Conservation (phyloP, 257 asterid genomes). For the Solanum arcanum region DNA sequence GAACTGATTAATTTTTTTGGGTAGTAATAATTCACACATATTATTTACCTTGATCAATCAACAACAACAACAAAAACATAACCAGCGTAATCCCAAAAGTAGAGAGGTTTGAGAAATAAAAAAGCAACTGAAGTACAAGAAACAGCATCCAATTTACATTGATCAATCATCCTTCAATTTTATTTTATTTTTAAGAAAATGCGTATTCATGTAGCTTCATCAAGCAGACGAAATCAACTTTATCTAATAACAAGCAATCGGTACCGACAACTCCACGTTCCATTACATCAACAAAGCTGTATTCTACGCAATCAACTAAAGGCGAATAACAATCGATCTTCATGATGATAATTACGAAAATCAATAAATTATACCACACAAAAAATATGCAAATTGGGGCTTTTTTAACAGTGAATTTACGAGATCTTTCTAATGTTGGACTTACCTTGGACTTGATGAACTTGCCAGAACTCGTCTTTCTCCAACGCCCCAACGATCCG, state of each 20-base stretch:
- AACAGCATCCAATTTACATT: neutral
- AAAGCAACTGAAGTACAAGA: neutral
- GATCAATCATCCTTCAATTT: neutral
- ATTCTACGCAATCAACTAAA: neutral
- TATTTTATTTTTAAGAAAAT: neutral
- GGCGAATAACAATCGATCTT: neutral
- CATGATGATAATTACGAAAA: neutral
- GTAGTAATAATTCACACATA: neutral
- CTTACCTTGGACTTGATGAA: slow-evolving; percentile 30
- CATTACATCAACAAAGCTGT: neutral
- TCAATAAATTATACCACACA: neutral
- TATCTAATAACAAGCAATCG: neutral
- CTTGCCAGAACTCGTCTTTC: neutral
- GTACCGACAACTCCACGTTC: neutral
- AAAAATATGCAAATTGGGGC: neutral
- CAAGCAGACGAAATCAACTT: neutral
- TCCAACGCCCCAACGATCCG: neutral
- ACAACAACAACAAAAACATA: neutral
- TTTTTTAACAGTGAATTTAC: neutral
- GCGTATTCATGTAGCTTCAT: neutral
- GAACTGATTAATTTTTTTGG: neutral
- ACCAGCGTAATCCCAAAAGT: neutral
- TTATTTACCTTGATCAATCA: neutral
- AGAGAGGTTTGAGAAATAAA: neutral
- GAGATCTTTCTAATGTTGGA: slow-evolving; percentile 1